Conservation (phyloP, 2,329 filamentous ascomycete genomes). For the Trichoderma semiorbis region DNA sequence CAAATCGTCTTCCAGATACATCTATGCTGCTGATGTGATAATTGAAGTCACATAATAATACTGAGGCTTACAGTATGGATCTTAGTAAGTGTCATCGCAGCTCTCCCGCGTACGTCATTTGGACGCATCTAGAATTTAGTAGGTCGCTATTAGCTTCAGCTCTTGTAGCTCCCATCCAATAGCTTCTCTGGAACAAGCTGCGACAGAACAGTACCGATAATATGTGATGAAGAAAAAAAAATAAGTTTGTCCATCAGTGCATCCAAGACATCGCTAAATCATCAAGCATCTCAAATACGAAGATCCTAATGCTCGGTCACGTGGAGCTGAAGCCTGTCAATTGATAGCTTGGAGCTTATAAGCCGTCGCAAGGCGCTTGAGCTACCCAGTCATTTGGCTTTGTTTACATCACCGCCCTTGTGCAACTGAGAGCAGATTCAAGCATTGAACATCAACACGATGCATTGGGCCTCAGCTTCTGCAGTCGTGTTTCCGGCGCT, state of each 20-base stretch:
- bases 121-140: no score
- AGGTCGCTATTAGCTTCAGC: neutral
- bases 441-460: neutral
- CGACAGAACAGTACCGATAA: neutral
- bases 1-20: neutral
- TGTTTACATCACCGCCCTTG: slow-evolving; percentile 3
- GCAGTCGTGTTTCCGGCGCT: slow-evolving; percentile 12
- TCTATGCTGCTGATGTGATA: neutral
- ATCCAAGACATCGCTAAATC: neutral
- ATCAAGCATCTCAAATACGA: neutral
- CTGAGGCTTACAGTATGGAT: neutral
- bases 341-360: neutral
- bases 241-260: neutral
- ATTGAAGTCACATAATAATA: neutral
- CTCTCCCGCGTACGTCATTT: neutral
- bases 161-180: neutral
- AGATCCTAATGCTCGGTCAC: neutral
- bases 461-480: slow-evolving; percentile 18
- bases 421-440: neutral
- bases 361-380: neutral
- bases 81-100: neutral
- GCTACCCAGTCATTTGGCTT: neutral
- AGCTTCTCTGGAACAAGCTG: neutral
- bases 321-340: neutral
- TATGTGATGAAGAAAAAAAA: neutral